Conservation (phyloP, 73 alveolate genomes). For the Symbiodinium pilosum region DNA sequence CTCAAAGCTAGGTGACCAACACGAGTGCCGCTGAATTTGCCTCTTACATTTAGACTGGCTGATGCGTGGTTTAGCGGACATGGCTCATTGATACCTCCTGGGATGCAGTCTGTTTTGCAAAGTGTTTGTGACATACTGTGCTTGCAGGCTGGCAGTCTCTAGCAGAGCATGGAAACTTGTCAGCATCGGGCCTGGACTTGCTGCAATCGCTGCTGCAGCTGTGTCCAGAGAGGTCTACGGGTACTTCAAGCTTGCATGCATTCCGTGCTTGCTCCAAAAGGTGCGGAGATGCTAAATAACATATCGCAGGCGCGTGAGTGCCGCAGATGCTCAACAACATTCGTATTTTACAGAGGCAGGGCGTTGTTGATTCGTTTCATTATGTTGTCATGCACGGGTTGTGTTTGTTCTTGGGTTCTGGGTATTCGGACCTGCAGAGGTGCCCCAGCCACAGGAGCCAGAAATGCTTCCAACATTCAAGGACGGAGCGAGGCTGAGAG, state of each 20-base stretch:
- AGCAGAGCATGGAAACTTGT: conserved; percentile 27
- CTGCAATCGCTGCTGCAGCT: conserved; percentile 44
- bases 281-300: no score
- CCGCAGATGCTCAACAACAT: conserved; percentile 65
- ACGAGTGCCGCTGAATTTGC: no score
- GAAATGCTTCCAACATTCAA: conserved; percentile 88
- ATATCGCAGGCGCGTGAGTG: conserved; percentile 51
- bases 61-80: no score
- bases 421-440: neutral
- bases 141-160: neutral
- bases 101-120: no score
- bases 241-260: neutral
- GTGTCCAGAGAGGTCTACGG: conserved; percentile 43
- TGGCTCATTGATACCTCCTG: no score
- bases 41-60: no score
- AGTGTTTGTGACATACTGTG: no score
- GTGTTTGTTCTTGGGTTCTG: neutral
- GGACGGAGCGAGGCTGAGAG: no score
- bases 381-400: neutral
- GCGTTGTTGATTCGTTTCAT: neutral
- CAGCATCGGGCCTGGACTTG: conserved; percentile 67
- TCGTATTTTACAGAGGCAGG: conserved; percentile 57
- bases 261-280: neutral
- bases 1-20: no score
- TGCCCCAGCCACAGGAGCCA: conserved; percentile 70